phyloP scores from a whole-genome alignment of 345 rosid genomes.

The Linum usitatissimum region DNA sequence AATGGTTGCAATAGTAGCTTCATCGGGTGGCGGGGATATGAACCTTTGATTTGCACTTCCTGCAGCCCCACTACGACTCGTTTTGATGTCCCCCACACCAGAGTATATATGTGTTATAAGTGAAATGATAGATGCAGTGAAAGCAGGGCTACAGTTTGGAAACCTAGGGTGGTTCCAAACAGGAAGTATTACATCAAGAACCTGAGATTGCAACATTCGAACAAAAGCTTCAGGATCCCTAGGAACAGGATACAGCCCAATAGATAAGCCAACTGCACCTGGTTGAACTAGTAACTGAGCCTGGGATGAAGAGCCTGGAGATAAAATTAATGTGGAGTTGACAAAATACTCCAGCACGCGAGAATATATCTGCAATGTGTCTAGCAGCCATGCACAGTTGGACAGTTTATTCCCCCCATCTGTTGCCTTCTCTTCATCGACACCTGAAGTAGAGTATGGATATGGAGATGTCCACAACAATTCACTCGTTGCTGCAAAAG shows the following conservation, averaged over 20 bases:
- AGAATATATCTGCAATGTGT: conserved; percentile 74
- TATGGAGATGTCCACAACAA: conserved; percentile 68
- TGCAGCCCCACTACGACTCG: conserved; percentile 49
- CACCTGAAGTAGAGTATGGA: conserved; percentile 35
- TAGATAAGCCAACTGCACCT: conserved; percentile 72
- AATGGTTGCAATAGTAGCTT: conserved; percentile 69
- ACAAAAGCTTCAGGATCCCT: conserved; percentile 86
- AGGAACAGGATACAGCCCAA: conserved; percentile 84
- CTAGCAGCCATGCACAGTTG: conserved; percentile 63
- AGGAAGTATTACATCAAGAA: conserved; percentile 75
- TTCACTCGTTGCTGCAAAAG: conserved; percentile 94
- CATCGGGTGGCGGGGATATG: conserved; percentile 83
- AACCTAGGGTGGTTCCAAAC: conserved; percentile 82
- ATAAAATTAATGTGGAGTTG: conserved; percentile 57
- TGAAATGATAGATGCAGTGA: conserved; percentile 61
- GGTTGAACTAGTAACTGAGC: conserved; percentile 88
- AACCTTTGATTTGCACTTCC: conserved; percentile 65
- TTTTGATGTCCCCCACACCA: conserved; percentile 81
- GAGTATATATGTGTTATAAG: conserved; percentile 72
- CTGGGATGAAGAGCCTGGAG: conserved; percentile 64
- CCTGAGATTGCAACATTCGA: conserved; percentile 80
- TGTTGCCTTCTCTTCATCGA: conserved; percentile 55
- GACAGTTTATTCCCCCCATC: conserved; percentile 61
- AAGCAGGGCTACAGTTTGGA: conserved; percentile 65
- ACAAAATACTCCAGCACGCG: conserved; percentile 78